Percentiles rank a stretch among this genome's conserved stretches.
These are phyloP conservation scores for Kwoniella dendrophila DNA, from an alignment of 768 basidiomycete genomes.

Conservation along the genomic window DNA sequence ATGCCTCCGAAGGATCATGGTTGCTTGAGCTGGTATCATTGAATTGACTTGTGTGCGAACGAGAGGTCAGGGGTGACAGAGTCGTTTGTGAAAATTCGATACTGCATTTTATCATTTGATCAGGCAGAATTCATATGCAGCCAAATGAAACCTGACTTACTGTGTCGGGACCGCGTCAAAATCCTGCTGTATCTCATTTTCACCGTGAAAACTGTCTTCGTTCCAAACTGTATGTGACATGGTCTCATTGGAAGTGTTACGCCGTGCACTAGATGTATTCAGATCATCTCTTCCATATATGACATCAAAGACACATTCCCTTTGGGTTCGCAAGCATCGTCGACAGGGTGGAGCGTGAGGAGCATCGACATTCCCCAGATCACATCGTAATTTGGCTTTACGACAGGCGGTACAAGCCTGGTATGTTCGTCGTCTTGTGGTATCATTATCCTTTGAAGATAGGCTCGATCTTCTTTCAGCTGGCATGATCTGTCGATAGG, in stretches of 20 bases:
- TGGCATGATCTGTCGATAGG: background rate
- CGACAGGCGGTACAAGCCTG: slow-evolving; percentile 1
- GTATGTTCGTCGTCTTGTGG: background rate
- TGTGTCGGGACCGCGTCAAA: no score
- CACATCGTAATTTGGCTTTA: slow-evolving; percentile 1
- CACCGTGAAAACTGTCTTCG: no score
- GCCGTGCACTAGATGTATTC: background rate
- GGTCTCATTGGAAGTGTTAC: background rate
- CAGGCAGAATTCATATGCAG: no score
- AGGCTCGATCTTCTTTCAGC: background rate
- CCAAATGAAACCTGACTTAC: no score
- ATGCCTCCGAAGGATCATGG: slow-evolving; percentile 1
- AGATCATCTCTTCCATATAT: slow-evolving; percentile 1
- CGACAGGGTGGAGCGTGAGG: slow-evolving; percentile 3
- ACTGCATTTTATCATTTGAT: no score
- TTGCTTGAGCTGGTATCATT: slow-evolving; percentile 1
- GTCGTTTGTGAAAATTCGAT: no score
- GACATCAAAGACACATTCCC: background rate
- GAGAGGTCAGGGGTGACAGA: background rate
- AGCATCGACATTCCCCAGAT: background rate
- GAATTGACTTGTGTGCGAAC: background rate
- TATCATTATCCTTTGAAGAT: background rate
- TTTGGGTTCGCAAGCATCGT: background rate
- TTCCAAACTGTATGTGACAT: no score
- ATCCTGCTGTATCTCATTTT: no score